Evolutionary conservation across 305 asterid species (phyloP), one percentile per base, ranked within the genome.

Genomic region (Solanum hybrid): DNA sequence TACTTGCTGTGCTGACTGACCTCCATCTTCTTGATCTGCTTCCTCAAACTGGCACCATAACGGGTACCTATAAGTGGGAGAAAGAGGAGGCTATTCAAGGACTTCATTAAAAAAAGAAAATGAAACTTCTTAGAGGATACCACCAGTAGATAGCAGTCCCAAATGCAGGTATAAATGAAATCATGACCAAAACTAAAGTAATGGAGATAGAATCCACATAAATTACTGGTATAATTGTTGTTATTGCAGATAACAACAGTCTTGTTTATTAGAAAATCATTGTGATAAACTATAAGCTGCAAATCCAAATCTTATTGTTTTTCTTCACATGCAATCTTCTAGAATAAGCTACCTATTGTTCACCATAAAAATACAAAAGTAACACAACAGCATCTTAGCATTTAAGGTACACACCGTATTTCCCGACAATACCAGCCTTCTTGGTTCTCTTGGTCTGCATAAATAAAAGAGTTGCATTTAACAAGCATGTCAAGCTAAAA

Each of bases 1-100:
- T 90, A 93, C 79, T 92, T 93, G 93, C 92, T 90, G 56, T 93
- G 95, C 89, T 93, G 93, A 78, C 92, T 92, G 89, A 92, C 94
- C 78, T 93, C 93, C 95, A 94, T 92, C 94, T 93, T 94, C 94
- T 93, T 93, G 81, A 94, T 94, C 92, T 94, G 94, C 93, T 94
- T 94, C 85, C 95, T 91, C 93, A 94, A 90, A 93, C 96, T 94
- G 79, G 95, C 96, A 88, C 95, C 96, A 91, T 94, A 94, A 56
- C 95, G 91, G 75, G 95, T 93, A 78, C 92, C 96, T 94, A 64
- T 32, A 88, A 75, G 13, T 10, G 35, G 34, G 38, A 42, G 40
- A 5, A 45, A 4, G 27, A 26, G 29, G 4, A 17, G 19, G 72
- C 42, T 82, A 45, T 29, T 15, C 37, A 82, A 45, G 26, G 27